Evolutionary conservation across 2,329 filamentous ascomycete species (phyloP), one percentile per base, ranked within the genome.

Genomic region (Colletotrichum destructivum): DNA sequence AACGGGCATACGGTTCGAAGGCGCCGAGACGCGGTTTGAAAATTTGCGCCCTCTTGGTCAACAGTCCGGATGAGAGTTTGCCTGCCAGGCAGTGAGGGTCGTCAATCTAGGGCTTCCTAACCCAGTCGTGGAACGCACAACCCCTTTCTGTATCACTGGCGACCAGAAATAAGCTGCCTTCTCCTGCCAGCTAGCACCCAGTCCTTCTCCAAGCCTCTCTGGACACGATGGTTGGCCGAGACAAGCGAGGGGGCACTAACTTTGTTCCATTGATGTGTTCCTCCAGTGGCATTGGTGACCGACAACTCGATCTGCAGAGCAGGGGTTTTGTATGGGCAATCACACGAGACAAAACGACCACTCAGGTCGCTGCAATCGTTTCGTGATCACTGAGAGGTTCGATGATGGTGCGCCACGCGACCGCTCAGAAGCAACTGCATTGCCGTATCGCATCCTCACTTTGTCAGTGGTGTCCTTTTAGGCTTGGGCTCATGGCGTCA

Each of bases 301-400:
- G 38, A 26, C 65, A 54, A 8, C 46, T 51, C 59, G 59, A 72
- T 66, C 60, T 66, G 31, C 55, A 51, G 35, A 56, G 40, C 66
- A 71, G 21, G 66, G 60, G n/a, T 13, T 61, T 23, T 62, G 40
- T 60, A 59, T 72, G 70, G 66, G 21, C 66, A 40, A 49, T 23
- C 11, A 12, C 21, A 21, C 44, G 47, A 38, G 18, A 15, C 55
- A 23, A 47, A 47, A 52, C 40, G 35, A 62, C 70, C 70, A 71
- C 38, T 72, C 66, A 72, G 23, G 40, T 61, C 52, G 47, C 46
- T 46, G 42, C 35, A 31, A n/a, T 57, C 40, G 55, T 44, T 42
- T 42, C 8, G 60, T 44, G 66, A 56, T 49, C 62, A 47, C 47
- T 72, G 70, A 72, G 61, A 72, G 70, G 70, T 21, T 71, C 55